A percentile compares a stretch with the other conserved stretches of the same genome.
Conservation (phyloP, 257 asterid genomes). For the Lantana camara region DNA sequence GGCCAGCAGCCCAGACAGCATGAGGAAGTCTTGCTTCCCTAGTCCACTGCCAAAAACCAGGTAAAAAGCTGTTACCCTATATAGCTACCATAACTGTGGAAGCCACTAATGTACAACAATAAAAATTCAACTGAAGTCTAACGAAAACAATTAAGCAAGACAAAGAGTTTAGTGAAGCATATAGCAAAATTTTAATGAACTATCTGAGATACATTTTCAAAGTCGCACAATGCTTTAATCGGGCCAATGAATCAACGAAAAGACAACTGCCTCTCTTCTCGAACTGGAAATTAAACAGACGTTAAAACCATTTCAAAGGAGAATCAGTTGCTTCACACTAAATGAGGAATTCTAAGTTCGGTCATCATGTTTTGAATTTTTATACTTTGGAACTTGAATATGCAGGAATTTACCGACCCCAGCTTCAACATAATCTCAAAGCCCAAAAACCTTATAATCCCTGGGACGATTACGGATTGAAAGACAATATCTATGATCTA, state of each 20-base stretch:
- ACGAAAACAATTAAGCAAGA: background rate
- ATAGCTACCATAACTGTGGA: conserved; percentile 3
- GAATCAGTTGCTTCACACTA: background rate
- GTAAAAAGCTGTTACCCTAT: conserved; percentile 19
- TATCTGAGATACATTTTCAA: conserved; percentile 12
- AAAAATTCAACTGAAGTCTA: background rate
- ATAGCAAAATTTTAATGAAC: background rate
- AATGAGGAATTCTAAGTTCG: conserved; percentile 4
- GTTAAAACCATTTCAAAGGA: background rate
- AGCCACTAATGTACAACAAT: conserved; percentile 1
- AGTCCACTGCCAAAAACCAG: conserved; percentile 63
- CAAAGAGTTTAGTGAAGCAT: background rate
- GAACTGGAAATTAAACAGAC: conserved; percentile 1
- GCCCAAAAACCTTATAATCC: background rate
- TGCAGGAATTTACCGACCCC: conserved; percentile 13
- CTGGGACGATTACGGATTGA: conserved; percentile 9
- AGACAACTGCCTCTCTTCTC: background rate
- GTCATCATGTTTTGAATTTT: background rate
- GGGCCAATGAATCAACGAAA: conserved; percentile 14
- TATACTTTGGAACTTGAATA: conserved; percentile 5
- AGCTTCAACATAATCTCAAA: conserved; percentile 19
- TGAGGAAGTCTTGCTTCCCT: conserved; percentile 88
- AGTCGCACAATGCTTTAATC: background rate
- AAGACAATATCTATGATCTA: too few species aligned
- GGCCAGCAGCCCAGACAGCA: conserved; percentile 99